Conservation (phyloP, 805 yeast genomes). For the Grigorovia yakushimaensis region DNA sequence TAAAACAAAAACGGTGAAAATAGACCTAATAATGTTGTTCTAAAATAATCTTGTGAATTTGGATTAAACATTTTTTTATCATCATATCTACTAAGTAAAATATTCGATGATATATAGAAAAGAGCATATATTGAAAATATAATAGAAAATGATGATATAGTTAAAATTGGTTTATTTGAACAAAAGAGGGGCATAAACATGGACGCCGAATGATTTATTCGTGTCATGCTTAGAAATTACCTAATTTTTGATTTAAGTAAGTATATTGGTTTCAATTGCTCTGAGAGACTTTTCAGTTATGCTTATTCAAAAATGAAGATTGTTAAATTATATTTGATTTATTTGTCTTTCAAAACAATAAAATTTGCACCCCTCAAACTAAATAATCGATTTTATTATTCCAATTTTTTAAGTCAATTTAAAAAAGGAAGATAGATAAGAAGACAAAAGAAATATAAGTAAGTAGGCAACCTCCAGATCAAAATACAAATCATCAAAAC, state of each 20-base stretch:
- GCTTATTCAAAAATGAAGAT: not conserved
- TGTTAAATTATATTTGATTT: not conserved
- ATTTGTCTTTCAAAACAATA: not conserved
- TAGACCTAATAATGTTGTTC: conserved; percentile 30
- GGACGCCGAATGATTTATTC: conserved; percentile 24
- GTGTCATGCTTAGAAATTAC: conserved; percentile 14
- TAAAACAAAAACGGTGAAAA: conserved; percentile 29
- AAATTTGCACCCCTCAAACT: not conserved
- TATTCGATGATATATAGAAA: conserved; percentile 15
- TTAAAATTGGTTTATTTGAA: conserved; percentile 21
- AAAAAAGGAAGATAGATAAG: no score
- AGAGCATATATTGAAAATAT: conserved; percentile 10
- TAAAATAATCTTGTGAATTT: conserved; percentile 30
- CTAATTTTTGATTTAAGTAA: no score
- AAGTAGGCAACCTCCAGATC: no score
- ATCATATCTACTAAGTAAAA: conserved; percentile 15
- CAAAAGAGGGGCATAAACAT: conserved; percentile 29
- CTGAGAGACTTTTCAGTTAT: no score
- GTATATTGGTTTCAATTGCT: no score
- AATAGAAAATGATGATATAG: conserved; percentile 8
- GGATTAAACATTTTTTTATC: conserved; percentile 29
- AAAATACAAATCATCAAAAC: no score
- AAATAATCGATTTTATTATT: no score
- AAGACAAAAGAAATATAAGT: no score
- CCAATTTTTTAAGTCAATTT: no score